phyloP scores from a whole-genome alignment of 2,329 filamentous ascomycete genomes.

The Chaetomium sp. region DNA sequence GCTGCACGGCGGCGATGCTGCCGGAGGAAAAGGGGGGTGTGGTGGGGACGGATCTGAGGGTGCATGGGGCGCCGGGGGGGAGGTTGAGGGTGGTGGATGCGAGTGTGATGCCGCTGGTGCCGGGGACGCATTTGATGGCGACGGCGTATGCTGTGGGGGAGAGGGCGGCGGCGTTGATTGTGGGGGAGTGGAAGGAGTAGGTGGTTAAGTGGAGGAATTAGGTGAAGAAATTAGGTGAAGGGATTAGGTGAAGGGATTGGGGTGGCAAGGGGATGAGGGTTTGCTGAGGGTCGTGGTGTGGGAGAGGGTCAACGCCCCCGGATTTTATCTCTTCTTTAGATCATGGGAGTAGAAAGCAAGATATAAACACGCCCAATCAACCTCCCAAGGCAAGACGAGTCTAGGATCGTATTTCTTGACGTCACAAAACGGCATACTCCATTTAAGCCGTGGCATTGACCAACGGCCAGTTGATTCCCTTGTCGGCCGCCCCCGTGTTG shows the following conservation, averaged over 20 bases:
- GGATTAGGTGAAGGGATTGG: too few species aligned
- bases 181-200: background rate
- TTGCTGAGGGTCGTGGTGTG: too few species aligned
- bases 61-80: constrained; percentile 23
- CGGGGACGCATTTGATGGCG: background rate
- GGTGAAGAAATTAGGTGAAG: too few species aligned
- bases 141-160: constrained; percentile 2
- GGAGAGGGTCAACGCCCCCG: too few species aligned
- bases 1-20: constrained; percentile 35
- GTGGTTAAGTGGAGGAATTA: too few species aligned
- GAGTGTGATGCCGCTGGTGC: background rate
- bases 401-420: too few species aligned
- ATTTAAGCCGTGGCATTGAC: constrained; percentile 35
- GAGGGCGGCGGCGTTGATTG: background rate
- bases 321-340: background rate
- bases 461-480: constrained; percentile 47
- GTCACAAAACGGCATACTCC: background rate
- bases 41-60: constrained; percentile 30
- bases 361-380: background rate
- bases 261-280: background rate
- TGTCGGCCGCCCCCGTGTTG: constrained; percentile 44
- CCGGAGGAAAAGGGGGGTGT: constrained; percentile 23
- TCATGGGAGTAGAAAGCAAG: background rate
- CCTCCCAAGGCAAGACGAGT: background rate
- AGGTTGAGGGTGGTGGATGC: constrained; percentile 33